Evolutionary conservation across 139 green algal species (phyloP), one percentile per base, ranked within the genome.

Genomic region (Coelastrella sp.): DNA sequence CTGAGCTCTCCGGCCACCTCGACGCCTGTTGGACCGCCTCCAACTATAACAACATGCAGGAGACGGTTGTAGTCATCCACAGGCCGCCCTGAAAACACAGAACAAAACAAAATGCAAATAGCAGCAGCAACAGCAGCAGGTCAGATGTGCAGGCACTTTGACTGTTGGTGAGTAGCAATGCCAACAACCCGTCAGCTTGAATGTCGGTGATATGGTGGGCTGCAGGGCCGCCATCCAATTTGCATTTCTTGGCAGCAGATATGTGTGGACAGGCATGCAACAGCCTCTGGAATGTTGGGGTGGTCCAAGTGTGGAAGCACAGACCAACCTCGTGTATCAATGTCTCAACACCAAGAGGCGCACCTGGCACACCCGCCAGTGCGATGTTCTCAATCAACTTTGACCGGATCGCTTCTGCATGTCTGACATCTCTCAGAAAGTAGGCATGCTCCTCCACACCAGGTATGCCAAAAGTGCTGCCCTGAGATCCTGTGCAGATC

Each of bases 391-490:
- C 81, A n/a, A 98, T 93, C 19, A 98, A 81, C 17, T 86, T 41
- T 19, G 76, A 79, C 19, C 93, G 86, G 77, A 96, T 95, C 23
- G 41, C 64, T 13, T 89, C 86, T 9, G 91, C 89, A 75, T 97
- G 60, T n/a, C 75, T 62, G 32, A 94, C 84, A 57, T 96, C 91
- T 3, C 94, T 89, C 62, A 98, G 90, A 79, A 94, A 94, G 78
- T 93, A 87, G 2, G 94, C 88, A 87, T 98, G 81, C 89, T 97
- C 63, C 69, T 93, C 78, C 32, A 98, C 95, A 0, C 95, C 95
- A 8, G 93, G 92, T 59, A 97, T 95, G 64, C 94, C 95, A 92
- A 98, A 98, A 0, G 95, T 98, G 86, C 85, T 93, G 88, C 94
- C 94, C 93, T 96, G 89, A 2, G 87, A 93, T 15, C 94, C 94